Evolutionary conservation across 2,329 filamentous ascomycete species (phyloP).

Genomic region (Colletotrichum eleusines): DNA sequence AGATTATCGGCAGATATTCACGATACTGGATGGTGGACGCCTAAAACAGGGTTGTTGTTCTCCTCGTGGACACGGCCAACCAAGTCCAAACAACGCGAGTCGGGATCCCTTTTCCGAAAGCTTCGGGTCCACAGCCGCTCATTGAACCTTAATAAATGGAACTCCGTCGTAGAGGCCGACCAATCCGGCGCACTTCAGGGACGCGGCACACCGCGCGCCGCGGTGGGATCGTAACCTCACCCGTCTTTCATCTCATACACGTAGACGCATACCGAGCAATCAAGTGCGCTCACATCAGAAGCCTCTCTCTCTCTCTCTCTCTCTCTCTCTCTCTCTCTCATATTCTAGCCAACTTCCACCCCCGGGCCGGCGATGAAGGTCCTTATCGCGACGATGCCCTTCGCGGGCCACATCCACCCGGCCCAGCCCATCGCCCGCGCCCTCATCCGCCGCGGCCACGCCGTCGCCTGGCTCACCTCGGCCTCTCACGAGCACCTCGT

Average conservation of each 20-base stretch:
- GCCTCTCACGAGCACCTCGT: slow-evolving; percentile 20
- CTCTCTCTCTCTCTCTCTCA: too few species aligned
- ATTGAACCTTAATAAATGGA: slow-evolving; percentile 10
- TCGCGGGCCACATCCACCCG: slow-evolving; percentile 26
- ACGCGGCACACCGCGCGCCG: too few species aligned
- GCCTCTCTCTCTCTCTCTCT: not conserved
- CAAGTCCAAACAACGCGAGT: not conserved
- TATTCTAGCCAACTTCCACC: not conserved
- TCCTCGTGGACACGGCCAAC: not conserved
- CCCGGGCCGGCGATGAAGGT: slow-evolving; percentile 15
- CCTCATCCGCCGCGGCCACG: slow-evolving; percentile 20
- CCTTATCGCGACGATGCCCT: slow-evolving; percentile 32
- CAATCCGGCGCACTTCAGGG: not conserved
- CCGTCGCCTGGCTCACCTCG: slow-evolving; percentile 30
- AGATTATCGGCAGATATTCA: not conserved
- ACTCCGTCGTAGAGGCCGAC: not conserved
- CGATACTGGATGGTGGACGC: not conserved
- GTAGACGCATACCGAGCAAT: not conserved
- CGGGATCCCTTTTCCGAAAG: too few species aligned
- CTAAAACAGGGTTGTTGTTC: not conserved
- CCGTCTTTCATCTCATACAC: not conserved
- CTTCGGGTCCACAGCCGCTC: not conserved
- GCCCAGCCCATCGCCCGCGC: slow-evolving; percentile 23
- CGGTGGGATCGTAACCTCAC: not conserved
- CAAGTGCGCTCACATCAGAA: not conserved